Evolutionary conservation across 225 moss, liverwort and hornwort genomes (phyloP).

Genomic region (Asterella californica): DNA sequence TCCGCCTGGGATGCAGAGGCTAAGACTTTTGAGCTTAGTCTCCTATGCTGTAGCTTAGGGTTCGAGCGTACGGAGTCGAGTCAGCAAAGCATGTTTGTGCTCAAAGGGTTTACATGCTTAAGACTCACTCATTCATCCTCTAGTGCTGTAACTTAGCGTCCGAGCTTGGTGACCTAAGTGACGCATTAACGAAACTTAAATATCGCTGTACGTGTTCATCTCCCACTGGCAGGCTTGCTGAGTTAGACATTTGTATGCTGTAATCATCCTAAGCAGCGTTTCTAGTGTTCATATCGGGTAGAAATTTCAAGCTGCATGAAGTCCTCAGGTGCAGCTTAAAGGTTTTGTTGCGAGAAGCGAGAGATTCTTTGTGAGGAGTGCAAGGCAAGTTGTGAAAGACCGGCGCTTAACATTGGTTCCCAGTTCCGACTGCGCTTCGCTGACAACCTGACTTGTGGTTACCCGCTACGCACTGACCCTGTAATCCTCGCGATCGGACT

Average conservation of each 20-base stretch:
- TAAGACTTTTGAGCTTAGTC: not conserved
- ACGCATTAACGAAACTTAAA: no score
- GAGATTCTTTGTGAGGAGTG: no score
- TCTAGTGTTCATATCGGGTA: slow-evolving; percentile 4
- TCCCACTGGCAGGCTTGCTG: not conserved
- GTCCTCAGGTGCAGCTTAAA: no score
- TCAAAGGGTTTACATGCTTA: not conserved
- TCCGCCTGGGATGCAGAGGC: not conserved
- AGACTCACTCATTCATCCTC: not conserved
- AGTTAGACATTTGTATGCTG: not conserved
- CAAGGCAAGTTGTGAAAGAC: no score
- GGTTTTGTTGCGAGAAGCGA: no score
- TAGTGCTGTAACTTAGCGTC: not conserved
- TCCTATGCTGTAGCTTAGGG: not conserved
- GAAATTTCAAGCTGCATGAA: no score
- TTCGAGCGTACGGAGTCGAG: not conserved
- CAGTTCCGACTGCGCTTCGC: no score
- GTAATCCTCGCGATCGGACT: no score
- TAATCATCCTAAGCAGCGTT: not conserved
- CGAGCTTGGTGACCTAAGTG: not conserved
- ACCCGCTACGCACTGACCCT: no score
- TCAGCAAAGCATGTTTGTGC: not conserved
- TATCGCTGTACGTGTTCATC: not conserved
- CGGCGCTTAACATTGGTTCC: no score
- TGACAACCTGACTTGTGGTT: no score